A percentile compares a stretch with the other conserved stretches of the same genome.
These are phyloP conservation scores for Neurospora cerealis DNA, from an alignment of 495 filamentous ascomycete genomes.

Conservation along the genomic window DNA sequence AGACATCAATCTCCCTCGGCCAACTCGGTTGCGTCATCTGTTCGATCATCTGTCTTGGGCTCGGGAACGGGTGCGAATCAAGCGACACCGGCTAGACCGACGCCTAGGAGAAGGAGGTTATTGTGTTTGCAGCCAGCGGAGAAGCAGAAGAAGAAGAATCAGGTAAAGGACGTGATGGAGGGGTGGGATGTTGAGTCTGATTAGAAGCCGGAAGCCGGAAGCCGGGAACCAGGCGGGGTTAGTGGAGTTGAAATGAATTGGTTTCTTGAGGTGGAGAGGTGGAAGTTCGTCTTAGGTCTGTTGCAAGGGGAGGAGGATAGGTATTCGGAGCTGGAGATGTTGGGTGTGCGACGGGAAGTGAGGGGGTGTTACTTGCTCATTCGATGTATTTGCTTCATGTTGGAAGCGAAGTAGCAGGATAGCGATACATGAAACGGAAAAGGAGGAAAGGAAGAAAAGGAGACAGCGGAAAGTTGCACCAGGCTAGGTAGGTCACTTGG, in stretches of 20 bases:
- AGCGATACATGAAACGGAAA: not conserved
- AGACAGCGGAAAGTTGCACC: not conserved
- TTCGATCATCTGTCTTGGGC: not conserved
- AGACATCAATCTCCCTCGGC: not conserved
- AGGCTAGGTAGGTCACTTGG: too few relatives aligned
- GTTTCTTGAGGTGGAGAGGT: not conserved
- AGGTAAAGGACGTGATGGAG: not conserved
- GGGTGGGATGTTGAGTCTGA: not conserved
- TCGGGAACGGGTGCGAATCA: not conserved
- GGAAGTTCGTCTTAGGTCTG: not conserved
- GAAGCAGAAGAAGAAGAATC: not conserved
- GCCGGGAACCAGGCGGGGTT: not conserved
- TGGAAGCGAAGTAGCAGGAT: not conserved
- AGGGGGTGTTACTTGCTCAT: not conserved
- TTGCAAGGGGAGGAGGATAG: not conserved
- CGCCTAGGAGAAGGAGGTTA: not conserved
- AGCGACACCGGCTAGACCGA: not conserved
- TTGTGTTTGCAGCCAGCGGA: not conserved
- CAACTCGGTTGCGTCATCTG: not conserved
- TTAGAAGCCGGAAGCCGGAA: not conserved
- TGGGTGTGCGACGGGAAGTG: not conserved
- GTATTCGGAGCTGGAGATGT: not conserved
- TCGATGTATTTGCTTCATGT: too few relatives aligned
- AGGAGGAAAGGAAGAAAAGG: not conserved
- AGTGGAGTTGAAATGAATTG: not conserved